Evolutionary conservation across 345 rosid genomes (phyloP).

Genomic region (Streptanthus diversifolius): DNA sequence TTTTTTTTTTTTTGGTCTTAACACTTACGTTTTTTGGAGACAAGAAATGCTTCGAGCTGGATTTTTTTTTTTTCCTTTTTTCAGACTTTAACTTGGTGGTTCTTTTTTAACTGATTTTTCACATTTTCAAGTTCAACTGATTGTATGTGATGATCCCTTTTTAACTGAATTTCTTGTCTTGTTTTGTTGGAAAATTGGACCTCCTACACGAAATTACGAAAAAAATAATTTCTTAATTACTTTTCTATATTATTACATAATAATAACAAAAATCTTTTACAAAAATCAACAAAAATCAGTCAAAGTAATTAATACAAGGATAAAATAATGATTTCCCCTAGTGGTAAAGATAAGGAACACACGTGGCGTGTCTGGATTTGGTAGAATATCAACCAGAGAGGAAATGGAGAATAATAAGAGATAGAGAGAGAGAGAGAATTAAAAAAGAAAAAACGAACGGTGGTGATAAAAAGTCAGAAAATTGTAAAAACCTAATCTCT

Average conservation of each 20-base stretch:
- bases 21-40: background rate
- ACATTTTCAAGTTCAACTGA: background rate
- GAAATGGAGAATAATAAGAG: background rate
- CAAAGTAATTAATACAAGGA: no score
- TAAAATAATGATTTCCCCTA: no score
- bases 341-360: constrained; percentile 2
- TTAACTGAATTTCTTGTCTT: no score
- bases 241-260: no score
- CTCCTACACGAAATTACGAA: no score
- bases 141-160: no score
- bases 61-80: background rate
- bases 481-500: constrained; percentile 32
- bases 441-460: constrained; percentile 48
- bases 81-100: background rate
- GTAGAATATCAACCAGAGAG: constrained; percentile 12
- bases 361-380: constrained; percentile 19
- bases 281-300: no score
- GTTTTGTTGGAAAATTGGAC: no score
- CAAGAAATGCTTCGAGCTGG: constrained; percentile 8
- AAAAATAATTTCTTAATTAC: no score
- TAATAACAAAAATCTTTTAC: no score
- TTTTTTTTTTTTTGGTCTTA: background rate
- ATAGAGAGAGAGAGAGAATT: background rate
- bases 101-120: background rate
- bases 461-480: constrained; percentile 46